Percentiles rank a stretch among this genome's conserved stretches.
Evolutionary conservation across 768 basidiomycete species (phyloP).

Genomic region (Boletus bicolor): DNA sequence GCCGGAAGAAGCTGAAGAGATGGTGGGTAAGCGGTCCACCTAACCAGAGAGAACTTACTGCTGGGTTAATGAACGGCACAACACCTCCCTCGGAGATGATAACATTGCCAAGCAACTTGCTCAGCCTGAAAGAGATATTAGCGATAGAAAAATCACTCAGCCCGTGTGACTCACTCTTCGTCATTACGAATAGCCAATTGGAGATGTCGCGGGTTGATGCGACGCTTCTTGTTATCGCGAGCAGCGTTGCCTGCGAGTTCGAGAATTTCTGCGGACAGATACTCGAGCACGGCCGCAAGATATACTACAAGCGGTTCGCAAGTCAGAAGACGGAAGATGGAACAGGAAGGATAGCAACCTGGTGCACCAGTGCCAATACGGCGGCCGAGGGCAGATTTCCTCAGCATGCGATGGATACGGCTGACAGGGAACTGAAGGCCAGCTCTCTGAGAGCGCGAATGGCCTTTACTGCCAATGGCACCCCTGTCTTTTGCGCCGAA

Average conservation of each 20-base stretch:
- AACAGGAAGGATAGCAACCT: constrained; percentile 39
- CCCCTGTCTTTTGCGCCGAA: constrained; percentile 53
- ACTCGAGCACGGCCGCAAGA: constrained; percentile 89
- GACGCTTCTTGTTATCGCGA: constrained; percentile 90
- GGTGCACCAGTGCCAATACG: constrained; percentile 89
- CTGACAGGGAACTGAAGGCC: constrained; percentile 89
- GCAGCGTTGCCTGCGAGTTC: constrained; percentile 90
- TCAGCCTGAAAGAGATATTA: constrained; percentile 44
- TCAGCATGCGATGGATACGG: constrained; percentile 84
- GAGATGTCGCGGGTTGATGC: constrained; percentile 93
- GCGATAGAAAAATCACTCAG: not conserved
- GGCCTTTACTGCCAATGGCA: constrained; percentile 42
- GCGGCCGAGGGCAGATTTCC: constrained; percentile 82
- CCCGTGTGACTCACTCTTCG: constrained; percentile 59
- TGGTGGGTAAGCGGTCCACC: not conserved
- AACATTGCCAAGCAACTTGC: constrained; percentile 72
- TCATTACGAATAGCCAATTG: constrained; percentile 95
- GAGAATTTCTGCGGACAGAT: constrained; percentile 90
- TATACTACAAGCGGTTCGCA: constrained; percentile 53
- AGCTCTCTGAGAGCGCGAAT: constrained; percentile 71
- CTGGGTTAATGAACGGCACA: constrained; percentile 75
- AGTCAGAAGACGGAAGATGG: not conserved
- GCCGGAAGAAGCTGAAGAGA: constrained; percentile 27
- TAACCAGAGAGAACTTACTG: constrained; percentile 30
- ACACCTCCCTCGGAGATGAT: constrained; percentile 97